Percentiles rank a stretch among this genome's conserved stretches.
phyloP scores from a whole-genome alignment of 306 rosid species.

The Quercus wislizeni region DNA sequence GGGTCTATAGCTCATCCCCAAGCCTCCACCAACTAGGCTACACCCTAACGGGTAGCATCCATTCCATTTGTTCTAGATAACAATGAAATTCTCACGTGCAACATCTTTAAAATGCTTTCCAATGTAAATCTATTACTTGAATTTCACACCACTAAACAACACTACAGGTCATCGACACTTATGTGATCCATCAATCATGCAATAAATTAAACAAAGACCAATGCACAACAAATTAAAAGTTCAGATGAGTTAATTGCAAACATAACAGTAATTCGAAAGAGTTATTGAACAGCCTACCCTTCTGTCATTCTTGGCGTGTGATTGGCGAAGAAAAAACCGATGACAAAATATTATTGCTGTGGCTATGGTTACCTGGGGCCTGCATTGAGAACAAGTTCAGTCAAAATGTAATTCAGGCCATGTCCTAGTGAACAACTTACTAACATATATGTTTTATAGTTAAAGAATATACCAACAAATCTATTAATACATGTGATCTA shows the following conservation, averaged over 20 bases:
- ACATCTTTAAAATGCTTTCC: background rate
- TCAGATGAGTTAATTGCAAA: background rate
- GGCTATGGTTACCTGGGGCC: slow-evolving; percentile 98
- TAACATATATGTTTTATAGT: background rate
- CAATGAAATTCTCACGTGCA: background rate
- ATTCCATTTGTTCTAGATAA: background rate
- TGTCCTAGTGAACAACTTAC: background rate
- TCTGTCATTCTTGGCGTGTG: slow-evolving; percentile 95
- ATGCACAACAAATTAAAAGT: background rate
- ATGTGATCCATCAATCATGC: background rate
- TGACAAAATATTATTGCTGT: slow-evolving; percentile 97
- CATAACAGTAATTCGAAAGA: background rate
- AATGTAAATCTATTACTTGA: background rate
- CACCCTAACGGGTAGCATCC: background rate
- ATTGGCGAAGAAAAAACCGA: slow-evolving; percentile 93
- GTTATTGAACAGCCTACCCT: slow-evolving; percentile 49
- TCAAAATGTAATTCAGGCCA: background rate
- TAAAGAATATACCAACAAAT: background rate
- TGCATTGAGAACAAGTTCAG: slow-evolving; percentile 38
- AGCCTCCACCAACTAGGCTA: too few relatives aligned
- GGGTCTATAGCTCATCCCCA: too few relatives aligned
- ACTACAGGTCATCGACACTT: background rate
- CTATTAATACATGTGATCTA: background rate
- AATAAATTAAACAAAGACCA: background rate
- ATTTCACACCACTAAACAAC: background rate